These are phyloP conservation scores for Fraxinus cuspidata DNA, from an alignment of 257 asterid genomes.

Conservation along the genomic window DNA sequence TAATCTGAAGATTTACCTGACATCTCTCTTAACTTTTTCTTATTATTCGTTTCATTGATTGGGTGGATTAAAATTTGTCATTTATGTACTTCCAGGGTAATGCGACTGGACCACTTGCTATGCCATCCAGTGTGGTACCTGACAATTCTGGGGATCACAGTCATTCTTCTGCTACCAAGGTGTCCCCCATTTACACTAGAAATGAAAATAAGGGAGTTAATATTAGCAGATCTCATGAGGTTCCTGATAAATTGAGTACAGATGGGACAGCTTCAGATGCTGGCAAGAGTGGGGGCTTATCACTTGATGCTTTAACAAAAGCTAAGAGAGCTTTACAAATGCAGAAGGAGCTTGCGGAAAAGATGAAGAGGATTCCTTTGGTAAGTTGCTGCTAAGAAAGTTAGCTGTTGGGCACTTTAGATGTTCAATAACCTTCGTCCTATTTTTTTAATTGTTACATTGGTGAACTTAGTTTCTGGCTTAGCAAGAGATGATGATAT, in stretches of 20 bases:
- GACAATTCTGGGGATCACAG: slow-evolving; percentile 39
- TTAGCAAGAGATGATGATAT: not conserved
- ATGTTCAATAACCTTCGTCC: not conserved
- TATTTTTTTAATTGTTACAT: slow-evolving; percentile 6
- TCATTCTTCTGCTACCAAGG: slow-evolving; percentile 77
- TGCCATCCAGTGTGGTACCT: slow-evolving; percentile 44
- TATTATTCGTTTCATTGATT: not conserved
- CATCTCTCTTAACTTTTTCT: not conserved
- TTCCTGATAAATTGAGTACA: slow-evolving; percentile 99
- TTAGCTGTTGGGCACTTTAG: not conserved
- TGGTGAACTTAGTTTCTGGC: slow-evolving; percentile 3
- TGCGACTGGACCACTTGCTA: slow-evolving; percentile 44
- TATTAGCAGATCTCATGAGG: slow-evolving; percentile 98
- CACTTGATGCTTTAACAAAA: slow-evolving; percentile 87
- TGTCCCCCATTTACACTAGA: slow-evolving; percentile 90
- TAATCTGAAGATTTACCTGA: slow-evolving; percentile 16
- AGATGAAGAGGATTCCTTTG: slow-evolving; percentile 68
- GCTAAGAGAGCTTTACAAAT: slow-evolving; percentile 80
- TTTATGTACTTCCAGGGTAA: slow-evolving; percentile 53
- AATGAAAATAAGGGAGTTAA: slow-evolving; percentile 99
- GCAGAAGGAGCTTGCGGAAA: slow-evolving; percentile 77
- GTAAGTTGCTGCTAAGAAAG: slow-evolving; percentile 46
- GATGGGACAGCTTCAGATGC: slow-evolving; percentile 81
- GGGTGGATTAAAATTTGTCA: slow-evolving; percentile 20
- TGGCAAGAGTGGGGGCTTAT: slow-evolving; percentile 70